These are phyloP conservation scores for Penicillium nucicola DNA, from an alignment of 495 filamentous ascomycete genomes.

Conservation along the genomic window DNA sequence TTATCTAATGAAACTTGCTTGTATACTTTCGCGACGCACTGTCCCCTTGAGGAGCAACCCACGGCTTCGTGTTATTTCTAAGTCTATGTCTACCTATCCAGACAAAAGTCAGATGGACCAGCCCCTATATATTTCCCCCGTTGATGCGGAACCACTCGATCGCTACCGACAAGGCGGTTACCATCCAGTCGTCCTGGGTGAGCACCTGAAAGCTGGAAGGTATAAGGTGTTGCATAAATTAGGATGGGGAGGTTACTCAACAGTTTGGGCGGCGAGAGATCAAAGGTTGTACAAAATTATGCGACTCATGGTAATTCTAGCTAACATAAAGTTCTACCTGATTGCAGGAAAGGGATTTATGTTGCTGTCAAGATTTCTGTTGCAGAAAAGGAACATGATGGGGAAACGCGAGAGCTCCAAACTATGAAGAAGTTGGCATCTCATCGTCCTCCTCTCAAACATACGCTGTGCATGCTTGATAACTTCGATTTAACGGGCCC, in stretches of 20 bases:
- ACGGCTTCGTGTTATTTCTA: neutral
- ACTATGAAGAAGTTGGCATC: constrained; percentile 21
- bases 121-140: constrained; percentile 9
- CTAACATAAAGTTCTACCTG: constrained; percentile 14
- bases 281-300: constrained; percentile 19
- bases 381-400: constrained; percentile 17
- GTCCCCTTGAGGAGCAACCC: neutral
- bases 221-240: constrained; percentile 50
- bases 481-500: constrained; percentile 35
- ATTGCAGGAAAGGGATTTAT: constrained; percentile 21
- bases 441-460: constrained; percentile 9
- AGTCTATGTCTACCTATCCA: constrained; percentile 16
- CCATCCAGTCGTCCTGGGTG: constrained; percentile 42
- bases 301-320: constrained; percentile 5
- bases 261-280: constrained; percentile 49
- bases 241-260: constrained; percentile 46
- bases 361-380: constrained; percentile 32
- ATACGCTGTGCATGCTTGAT: constrained; percentile 38
- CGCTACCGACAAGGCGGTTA: constrained; percentile 39
- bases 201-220: constrained; percentile 30
- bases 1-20: constrained; percentile 5
- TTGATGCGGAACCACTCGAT: constrained; percentile 25
- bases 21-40: neutral
- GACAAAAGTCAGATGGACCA: constrained; percentile 16
- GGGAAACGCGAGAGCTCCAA: constrained; percentile 22